Evolutionary conservation across 176 grass and related monocot species (phyloP).

Genomic region (Avena insularis): DNA sequence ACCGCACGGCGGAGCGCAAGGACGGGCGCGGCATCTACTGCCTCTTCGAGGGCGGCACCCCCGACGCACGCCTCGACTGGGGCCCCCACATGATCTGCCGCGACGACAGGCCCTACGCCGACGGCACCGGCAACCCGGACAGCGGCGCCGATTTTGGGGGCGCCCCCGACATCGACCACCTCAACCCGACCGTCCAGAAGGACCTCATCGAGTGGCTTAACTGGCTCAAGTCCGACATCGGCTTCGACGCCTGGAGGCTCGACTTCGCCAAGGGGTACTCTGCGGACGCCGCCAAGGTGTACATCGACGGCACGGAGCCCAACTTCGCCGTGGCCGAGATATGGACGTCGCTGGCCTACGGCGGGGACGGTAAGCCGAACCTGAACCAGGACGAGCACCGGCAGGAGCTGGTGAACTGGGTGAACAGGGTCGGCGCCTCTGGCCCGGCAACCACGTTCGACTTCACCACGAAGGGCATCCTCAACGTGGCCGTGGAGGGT

Average conservation of each 20-base stretch:
- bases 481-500: constrained; percentile 43
- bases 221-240: too few relatives aligned
- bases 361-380: constrained; percentile 44
- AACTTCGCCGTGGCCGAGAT: constrained; percentile 73
- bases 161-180: constrained; percentile 79
- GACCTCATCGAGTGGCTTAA: constrained; percentile 13
- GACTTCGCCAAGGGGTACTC: too few relatives aligned
- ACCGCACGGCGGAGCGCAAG: constrained; percentile 69
- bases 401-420: constrained; percentile 56
- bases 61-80: constrained; percentile 78
- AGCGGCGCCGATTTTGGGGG: constrained; percentile 64
- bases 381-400: constrained; percentile 60
- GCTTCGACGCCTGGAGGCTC: too few relatives aligned
- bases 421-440: too few relatives aligned
- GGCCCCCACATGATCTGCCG: constrained; percentile 81
- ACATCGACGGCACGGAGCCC: constrained; percentile 15
- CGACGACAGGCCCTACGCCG: constrained; percentile 63
- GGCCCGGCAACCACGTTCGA: too few relatives aligned
- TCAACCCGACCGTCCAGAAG: constrained; percentile 65
- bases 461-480: too few relatives aligned
- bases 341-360: constrained; percentile 62
- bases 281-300: too few relatives aligned
- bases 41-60: constrained; percentile 73
- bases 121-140: constrained; percentile 75
- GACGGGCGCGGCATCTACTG: constrained; percentile 72